Base-by-base conservation (phyloP, 2,329 filamentous ascomycete species). In the Venturia aucupariae region DNA sequence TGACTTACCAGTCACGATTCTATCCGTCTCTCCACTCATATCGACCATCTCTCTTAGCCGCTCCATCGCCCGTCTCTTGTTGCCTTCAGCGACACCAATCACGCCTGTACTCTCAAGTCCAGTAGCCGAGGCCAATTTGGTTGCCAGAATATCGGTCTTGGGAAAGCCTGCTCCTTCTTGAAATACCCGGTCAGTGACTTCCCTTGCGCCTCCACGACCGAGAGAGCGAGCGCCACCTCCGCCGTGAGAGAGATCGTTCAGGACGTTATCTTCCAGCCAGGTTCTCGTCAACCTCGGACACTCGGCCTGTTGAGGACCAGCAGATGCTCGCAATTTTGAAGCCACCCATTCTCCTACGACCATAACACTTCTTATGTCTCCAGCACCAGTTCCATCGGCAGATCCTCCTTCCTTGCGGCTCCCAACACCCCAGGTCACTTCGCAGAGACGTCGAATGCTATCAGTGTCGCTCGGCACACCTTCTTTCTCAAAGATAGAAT, bases 331-430 rank as follows among this genome's bases (percentile, higher is more conserved):
- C 60, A 92, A 79, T 51, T 88, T 86, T 11, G 87, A 83, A 22
- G 90, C 90, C 17, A 92, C 89, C 90, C 90, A 94, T 74, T 95
- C 90, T 48, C 88, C 88, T 4, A 93, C 89, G 0, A 95, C 90
- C 87, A 95, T 90, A 65, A 93, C 84, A 46, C 90, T 88, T 68
- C 90, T 84, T 41, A 95, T 83, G 71, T 95, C 90, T 68, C 90
- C 87, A 24, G 86, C 84, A 0, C 88, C 87, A 46, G 84, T 84
- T 60, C 83, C 86, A 27, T 83, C 76, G 13, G 77, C 77, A 38
- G 69, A 66, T 13, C 68, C 67, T 46, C 79, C 84, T 68, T 92
- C 88, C 65, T 87, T 83, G n/a, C 87, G 86, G 66, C 82, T 86
- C 19, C 82, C 85, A 73, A 92, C 88, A 11, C 90, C 90, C 89